phyloP scores from a whole-genome alignment of 441 rosid genomes.

The Syzygium syzygioides region DNA sequence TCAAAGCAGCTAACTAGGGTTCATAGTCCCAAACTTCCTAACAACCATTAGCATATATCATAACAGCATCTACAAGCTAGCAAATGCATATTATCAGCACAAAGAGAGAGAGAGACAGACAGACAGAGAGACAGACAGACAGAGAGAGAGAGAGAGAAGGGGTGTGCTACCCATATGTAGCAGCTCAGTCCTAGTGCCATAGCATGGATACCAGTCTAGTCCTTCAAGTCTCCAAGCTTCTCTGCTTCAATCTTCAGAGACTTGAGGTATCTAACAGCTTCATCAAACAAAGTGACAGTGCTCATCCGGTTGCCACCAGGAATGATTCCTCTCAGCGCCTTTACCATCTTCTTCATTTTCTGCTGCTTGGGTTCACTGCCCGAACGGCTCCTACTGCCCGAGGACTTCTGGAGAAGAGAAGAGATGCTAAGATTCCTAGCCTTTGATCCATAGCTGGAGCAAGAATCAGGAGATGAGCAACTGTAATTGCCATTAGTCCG shows the following conservation, averaged over 20 bases:
- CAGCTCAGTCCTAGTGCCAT: background rate
- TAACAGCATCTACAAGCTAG: background rate
- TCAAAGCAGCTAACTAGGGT: background rate
- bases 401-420: slow-evolving; percentile 29
- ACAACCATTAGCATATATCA: background rate
- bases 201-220: slow-evolving; percentile 13
- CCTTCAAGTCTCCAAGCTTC: slow-evolving; percentile 52
- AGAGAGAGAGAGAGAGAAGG: background rate
- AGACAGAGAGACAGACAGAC: too few relatives aligned
- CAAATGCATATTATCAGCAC: background rate
- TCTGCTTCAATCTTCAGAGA: slow-evolving; percentile 75
- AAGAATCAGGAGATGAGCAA: slow-evolving; percentile 45
- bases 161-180: background rate
- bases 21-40: background rate
- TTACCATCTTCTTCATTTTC: slow-evolving; percentile 82
- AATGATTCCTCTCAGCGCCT: slow-evolving; percentile 62
- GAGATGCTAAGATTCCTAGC: slow-evolving; percentile 24
- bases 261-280: slow-evolving; percentile 83
- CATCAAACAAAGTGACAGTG: slow-evolving; percentile 62
- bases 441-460: slow-evolving; percentile 38
- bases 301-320: slow-evolving; percentile 81
- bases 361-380: slow-evolving; percentile 41
- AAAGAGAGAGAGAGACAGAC: background rate
- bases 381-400: slow-evolving; percentile 23
- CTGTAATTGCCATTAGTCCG: slow-evolving; percentile 45